Evolutionary conservation across 2,329 filamentous ascomycete genomes (phyloP), one percentile per base, ranked within the genome.

Genomic region (Venturia carpophila): DNA sequence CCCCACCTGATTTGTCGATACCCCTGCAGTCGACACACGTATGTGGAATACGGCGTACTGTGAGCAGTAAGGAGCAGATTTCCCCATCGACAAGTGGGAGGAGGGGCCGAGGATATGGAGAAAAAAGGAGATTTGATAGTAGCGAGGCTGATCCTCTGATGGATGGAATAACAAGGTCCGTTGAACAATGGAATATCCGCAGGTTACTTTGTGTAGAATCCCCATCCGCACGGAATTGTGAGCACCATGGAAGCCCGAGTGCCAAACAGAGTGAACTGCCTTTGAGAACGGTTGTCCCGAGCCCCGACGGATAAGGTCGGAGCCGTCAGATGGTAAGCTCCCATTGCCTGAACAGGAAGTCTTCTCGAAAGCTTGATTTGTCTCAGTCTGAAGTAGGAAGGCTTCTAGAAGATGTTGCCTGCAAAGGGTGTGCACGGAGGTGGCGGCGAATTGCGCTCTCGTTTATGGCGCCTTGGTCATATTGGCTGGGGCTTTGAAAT

Each of bases 181-280:
- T 34, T 6, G 37, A 10, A 11, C 17, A 21, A 15, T 37, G 19
- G 52, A 58, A 37, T 5, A 58, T 58, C 52, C 27, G 49, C 4
- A 11, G 30, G 49, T n/a, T n/a, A n/a, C n/a, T n/a, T n/a, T n/a
- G n/a, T n/a, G 49, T 34, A 55, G 11, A 52, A 3, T 21, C 34
- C 49, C 49, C 27, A 24, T 21, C 9, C 24, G 49, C 24, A 55
- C 6, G 49, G 49, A 10, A 56, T 56, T 10, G 52, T 56, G 52
- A 56, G 52, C 13, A 4, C 52, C 15, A 58, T 52, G 10, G 21
- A 10, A 58, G 52, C 11, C 52, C 15, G 19, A 58, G 52, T 58
- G 52, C 52, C 52, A 58, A 58, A 58, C 52, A 58, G 52, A 58
- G 52, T 58, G 15, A 11, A 37, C 27, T 56, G 49, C 49, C 49